Evolutionary conservation across 768 basidiomycete genomes (phyloP).

Genomic region (Suillus lakei): DNA sequence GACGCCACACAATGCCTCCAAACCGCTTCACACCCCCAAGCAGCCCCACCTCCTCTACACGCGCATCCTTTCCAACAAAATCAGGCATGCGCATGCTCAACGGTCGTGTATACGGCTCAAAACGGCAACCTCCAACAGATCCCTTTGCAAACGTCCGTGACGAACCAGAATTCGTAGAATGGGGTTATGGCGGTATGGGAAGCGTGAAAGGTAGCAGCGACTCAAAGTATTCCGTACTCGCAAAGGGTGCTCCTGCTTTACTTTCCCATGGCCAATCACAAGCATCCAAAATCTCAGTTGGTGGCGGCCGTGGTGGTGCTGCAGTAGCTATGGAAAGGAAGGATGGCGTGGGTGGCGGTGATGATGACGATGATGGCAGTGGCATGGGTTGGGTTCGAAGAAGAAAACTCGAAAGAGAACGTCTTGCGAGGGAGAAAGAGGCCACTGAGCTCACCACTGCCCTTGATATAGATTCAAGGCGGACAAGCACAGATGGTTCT

Average conservation of each 20-base stretch:
- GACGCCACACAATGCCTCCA: constrained; percentile 26
- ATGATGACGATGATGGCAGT: constrained; percentile 79
- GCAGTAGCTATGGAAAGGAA: constrained; percentile 39
- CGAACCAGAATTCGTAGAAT: constrained; percentile 86
- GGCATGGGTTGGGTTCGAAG: constrained; percentile 85
- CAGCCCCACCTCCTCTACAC: constrained; percentile 13
- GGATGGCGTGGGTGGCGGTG: constrained; percentile 23
- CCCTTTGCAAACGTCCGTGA: constrained; percentile 68
- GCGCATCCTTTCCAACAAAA: constrained; percentile 17
- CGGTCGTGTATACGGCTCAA: constrained; percentile 79
- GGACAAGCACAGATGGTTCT: neutral
- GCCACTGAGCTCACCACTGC: neutral
- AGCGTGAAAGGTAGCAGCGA: constrained; percentile 42
- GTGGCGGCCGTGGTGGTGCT: constrained; percentile 28
- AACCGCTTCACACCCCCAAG: constrained; percentile 5
- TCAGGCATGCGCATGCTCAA: constrained; percentile 74
- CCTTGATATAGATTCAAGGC: neutral
- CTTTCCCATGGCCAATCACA: neutral
- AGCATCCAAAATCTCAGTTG: constrained; percentile 24
- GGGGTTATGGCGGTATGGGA: constrained; percentile 91
- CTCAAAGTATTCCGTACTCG: constrained; percentile 3
- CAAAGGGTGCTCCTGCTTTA: neutral
- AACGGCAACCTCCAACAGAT: constrained; percentile 46
- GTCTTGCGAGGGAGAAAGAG: constrained; percentile 33
- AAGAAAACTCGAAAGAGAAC: constrained; percentile 63